Evolutionary conservation across 2,329 filamentous ascomycete genomes (phyloP), one percentile per base, ranked within the genome.

Genomic region (Arthrobotrys sphaeroides): DNA sequence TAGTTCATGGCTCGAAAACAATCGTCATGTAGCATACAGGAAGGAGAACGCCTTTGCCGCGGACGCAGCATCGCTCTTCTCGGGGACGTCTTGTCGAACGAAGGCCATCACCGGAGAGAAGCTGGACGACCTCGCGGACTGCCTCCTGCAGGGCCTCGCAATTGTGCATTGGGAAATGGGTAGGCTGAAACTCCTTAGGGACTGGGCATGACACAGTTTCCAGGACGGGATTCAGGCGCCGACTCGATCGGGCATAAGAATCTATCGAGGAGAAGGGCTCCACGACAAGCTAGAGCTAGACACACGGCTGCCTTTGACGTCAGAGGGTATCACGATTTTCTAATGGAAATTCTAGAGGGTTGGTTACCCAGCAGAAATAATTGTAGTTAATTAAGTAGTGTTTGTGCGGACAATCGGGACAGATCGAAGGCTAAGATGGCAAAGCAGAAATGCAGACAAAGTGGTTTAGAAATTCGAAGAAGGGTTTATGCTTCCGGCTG

Each of bases 91-190:
- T n/a, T 33, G 61, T 36, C 55, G 31, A 28, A n/a, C 64, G 22
- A 75, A 69, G 36, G 13, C 33, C 7, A 40, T n/a, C 24, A 36
- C 57, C 33, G 49, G 66, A 79, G 78, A 62, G n/a, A 95, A 95
- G 82, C 82, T 94, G 62, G 92, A 96, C 82, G 92, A 96, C 83
- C 83, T 96, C 57, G 90, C 92, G 0, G 92, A 96, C 83, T 91
- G 90, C 80, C 83, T 95, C 24, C 81, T 95, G 64, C 92, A 96
- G 81, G 92, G 89, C 1, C 85, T 92, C 72, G 89, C 91, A 1
- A 94, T 91, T 89, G 82, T 92, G 38, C 85, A 89, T 74, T 96
- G 92, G 92, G 88, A 93, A 80, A 83, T 85, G 78, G 91, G 91
- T 78, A 83, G 83, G 77, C 80, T 80, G 24, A 77, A 77, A 10